Evolutionary conservation across 441 rosid species (phyloP), one percentile per base, ranked within the genome.

Genomic region (Aleurites moluccanus): DNA sequence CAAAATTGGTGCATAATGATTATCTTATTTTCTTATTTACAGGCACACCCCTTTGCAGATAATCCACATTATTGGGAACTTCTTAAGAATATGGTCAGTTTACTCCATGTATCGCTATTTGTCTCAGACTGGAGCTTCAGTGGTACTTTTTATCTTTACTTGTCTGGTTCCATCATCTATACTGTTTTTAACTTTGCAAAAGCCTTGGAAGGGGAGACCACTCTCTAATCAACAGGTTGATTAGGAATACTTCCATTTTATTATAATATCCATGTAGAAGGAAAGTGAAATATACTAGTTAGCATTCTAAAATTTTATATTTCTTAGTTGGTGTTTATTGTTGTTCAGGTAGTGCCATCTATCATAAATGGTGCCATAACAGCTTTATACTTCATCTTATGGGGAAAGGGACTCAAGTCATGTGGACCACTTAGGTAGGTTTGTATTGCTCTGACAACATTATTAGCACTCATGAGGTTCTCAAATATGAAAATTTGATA

Each of bases 131-230:
- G 97, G 95, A 74, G 92, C 96, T 60, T 87, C 98, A 0, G 97
- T 89, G 23, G 87, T 86, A 63, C 94, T 93, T 77, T 95, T 95
- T 78, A 87, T 88, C 77, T 91, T 95, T 86, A 78, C 90, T 72
- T 95, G 97, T 85, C 77, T 95, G 70, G 92, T 90, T 27, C 97
- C 96, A 5, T 88, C 98, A 4, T 85, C 98, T 57, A 59, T 90
- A 76, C 0, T 89, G 60, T 92, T 93, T 80, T 83, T 95, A 75
- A 76, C 86, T 53, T 30, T 91, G 80, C 99, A 95, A 76, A 95
- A 91, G 84, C 98, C 99, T 63, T 95, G 99, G 99, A 95, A 88
- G 85, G 99, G 97, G 75, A 89, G 99, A 74, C 83, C 95, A 2
- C 95, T 95, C 75, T 86, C 97, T 57, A 93, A 87, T 85, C 87